Conservation (phyloP, 2,329 filamentous ascomycete genomes). For the Clonostachys rhizophaga region DNA sequence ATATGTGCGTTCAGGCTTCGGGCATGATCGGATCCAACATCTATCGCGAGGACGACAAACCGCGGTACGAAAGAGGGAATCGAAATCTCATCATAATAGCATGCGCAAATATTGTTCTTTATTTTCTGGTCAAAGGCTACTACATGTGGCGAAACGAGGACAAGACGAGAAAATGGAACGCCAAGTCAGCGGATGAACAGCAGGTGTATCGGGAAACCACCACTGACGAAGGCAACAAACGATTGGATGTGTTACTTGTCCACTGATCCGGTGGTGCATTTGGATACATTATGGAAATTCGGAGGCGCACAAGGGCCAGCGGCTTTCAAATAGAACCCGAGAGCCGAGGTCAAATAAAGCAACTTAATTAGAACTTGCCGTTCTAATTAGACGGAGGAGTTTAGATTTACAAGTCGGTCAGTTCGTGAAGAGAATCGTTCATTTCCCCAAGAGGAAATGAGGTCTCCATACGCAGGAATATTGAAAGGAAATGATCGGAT, state of each 20-base stretch:
- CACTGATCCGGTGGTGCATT: slow-evolving; percentile 9
- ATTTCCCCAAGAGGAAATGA: no score
- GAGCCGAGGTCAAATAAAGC: no score
- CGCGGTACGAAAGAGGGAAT: slow-evolving; percentile 36
- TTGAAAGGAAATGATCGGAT: no score
- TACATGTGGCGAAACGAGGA: slow-evolving; percentile 18
- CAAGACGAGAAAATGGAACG: slow-evolving; percentile 32
- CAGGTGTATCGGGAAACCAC: slow-evolving; percentile 19
- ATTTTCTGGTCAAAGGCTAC: slow-evolving; percentile 19
- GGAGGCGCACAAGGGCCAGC: no score
- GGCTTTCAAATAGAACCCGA: no score
- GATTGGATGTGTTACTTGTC: slow-evolving; percentile 27
- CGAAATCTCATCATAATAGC: slow-evolving; percentile 42
- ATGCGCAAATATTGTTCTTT: slow-evolving; percentile 21
- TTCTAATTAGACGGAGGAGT: no score
- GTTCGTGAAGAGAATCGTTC: no score
- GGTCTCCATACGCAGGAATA: no score
- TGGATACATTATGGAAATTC: no score
- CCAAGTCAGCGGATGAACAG: slow-evolving; percentile 31
- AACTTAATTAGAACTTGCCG: no score
- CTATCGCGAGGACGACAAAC: slow-evolving; percentile 19
- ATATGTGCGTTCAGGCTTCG: slow-evolving; percentile 42
- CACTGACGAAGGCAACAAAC: slow-evolving; percentile 31
- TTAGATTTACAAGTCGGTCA: no score
- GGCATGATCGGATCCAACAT: slow-evolving; percentile 34